phyloP scores from a whole-genome alignment of 2,329 filamentous ascomycete genomes.

The Trichoderma afroharzianum region DNA sequence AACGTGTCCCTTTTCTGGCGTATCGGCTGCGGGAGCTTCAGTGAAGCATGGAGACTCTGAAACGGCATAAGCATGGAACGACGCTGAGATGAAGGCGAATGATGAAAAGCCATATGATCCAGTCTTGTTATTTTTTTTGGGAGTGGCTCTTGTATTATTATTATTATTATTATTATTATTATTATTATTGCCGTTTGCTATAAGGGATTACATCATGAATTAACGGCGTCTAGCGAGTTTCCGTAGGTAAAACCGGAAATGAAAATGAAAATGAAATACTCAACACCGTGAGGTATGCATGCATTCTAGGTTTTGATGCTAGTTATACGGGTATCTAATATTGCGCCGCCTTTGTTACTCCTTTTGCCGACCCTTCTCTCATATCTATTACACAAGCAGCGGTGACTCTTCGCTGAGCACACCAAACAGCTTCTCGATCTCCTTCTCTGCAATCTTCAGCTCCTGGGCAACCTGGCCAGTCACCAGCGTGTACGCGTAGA shows the following conservation, averaged over 20 bases:
- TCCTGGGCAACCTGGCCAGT: constrained; percentile 61
- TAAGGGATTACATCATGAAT: not conserved
- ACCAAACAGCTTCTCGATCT: constrained; percentile 57
- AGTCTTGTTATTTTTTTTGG: not conserved
- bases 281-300: not conserved
- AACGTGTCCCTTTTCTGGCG: constrained; percentile 13
- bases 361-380: no score
- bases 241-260: not conserved
- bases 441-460: constrained; percentile 52
- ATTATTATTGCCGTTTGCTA: not conserved
- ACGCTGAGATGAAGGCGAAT: not conserved
- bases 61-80: not conserved
- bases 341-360: not conserved
- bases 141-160: not conserved
- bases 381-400: constrained; percentile 12
- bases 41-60: not conserved
- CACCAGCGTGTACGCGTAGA: constrained; percentile 82
- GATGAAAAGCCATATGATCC: not conserved
- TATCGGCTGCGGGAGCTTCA: not conserved
- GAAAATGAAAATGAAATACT: not conserved
- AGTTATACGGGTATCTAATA: not conserved
- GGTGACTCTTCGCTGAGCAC: constrained; percentile 37
- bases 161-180: not conserved
- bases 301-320: not conserved
- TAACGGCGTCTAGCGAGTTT: not conserved